Conservation (phyloP, 2,329 filamentous ascomycete species). For the Furcasterigmium sp. region DNA sequence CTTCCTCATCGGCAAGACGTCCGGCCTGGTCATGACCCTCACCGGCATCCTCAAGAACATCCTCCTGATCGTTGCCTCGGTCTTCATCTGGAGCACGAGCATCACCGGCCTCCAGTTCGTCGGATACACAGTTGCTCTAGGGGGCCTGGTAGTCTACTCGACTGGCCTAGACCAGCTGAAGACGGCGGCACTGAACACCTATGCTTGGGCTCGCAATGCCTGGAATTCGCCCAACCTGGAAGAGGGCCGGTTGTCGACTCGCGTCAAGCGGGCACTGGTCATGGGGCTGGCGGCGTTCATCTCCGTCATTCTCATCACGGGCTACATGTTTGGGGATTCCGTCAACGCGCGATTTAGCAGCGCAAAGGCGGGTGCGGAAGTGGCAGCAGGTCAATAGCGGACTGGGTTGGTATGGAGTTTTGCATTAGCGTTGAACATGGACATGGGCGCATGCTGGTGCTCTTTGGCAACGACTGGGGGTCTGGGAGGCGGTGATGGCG, state of each 20-base stretch:
- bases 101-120: slow-evolving; percentile 68
- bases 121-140: slow-evolving; percentile 68
- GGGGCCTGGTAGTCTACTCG: slow-evolving; percentile 47
- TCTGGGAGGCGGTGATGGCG: no score
- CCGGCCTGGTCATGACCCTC: slow-evolving; percentile 77
- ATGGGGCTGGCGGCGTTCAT: slow-evolving; percentile 11
- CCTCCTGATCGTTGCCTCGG: slow-evolving; percentile 69
- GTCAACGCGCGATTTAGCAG: no score
- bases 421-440: no score
- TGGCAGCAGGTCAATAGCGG: no score
- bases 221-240: slow-evolving; percentile 12
- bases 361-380: no score
- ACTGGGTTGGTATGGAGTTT: no score
- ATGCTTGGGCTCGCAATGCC: slow-evolving; percentile 9
- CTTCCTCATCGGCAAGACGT: slow-evolving; percentile 86
- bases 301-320: slow-evolving; percentile 4
- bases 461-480: no score
- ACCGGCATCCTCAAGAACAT: slow-evolving; percentile 87
- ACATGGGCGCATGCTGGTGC: no score
- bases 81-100: slow-evolving; percentile 71
- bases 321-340: slow-evolving; percentile 2
- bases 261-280: slow-evolving; percentile 14
- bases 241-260: slow-evolving; percentile 15
- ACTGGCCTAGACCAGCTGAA: slow-evolving; percentile 25
- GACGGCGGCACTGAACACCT: slow-evolving; percentile 6